Conservation (phyloP, 495 filamentous ascomycete genomes). For the Podospora australis region DNA sequence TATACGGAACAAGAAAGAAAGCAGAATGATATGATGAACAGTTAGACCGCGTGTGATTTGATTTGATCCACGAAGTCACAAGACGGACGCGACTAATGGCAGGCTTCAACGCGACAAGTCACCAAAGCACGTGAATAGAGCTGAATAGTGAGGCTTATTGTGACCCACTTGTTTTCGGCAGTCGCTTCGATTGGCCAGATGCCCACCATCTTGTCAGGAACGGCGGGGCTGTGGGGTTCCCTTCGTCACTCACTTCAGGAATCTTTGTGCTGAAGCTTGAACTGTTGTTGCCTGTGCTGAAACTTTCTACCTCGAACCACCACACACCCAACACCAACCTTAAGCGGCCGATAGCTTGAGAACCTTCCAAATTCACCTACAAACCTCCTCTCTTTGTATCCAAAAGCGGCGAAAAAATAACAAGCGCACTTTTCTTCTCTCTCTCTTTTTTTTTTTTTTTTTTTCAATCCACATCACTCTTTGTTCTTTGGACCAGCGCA, state of each 20-base stretch:
- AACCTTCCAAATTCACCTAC: no score
- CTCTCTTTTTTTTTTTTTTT: no score
- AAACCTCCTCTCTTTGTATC: neutral
- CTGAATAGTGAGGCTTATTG: neutral
- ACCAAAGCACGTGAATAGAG: constrained; percentile 17
- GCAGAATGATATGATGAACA: no score
- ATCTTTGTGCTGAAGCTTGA: neutral
- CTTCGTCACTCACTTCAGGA: neutral
- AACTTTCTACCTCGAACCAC: constrained; percentile 2
- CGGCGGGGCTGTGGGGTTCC: neutral
- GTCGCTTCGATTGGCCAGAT: neutral
- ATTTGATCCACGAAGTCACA: no score
- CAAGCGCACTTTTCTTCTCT: no score
- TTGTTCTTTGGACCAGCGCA: neutral
- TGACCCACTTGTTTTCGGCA: neutral
- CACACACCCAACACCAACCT: neutral
- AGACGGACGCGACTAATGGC: constrained; percentile 10
- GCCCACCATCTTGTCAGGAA: constrained; percentile 1
- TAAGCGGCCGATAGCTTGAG: no score
- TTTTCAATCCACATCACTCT: neutral
- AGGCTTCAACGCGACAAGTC: constrained; percentile 8
- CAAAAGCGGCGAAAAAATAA: no score
- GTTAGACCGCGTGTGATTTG: no score
- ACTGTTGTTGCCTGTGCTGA: constrained; percentile 1
- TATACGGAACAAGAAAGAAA: neutral